Conservation (phyloP, 2,329 filamentous ascomycete genomes). For the Fusarium oxysporum region DNA sequence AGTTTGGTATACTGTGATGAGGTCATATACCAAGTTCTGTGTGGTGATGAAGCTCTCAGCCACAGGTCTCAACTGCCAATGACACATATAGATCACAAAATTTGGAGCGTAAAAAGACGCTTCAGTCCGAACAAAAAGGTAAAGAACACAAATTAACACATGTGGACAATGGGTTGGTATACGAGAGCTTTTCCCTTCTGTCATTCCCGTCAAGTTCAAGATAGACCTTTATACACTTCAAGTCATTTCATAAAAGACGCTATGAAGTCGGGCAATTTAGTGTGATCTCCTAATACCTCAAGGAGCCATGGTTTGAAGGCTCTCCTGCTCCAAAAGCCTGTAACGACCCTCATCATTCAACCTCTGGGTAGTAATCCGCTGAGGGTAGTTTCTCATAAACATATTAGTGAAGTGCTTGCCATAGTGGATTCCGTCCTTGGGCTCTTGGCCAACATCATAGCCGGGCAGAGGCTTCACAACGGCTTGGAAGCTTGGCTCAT, state of each 20-base stretch:
- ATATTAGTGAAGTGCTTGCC: slow-evolving; percentile 65
- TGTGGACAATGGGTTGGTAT: too few relatives aligned
- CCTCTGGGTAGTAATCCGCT: slow-evolving; percentile 57
- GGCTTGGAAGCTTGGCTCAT: slow-evolving; percentile 62
- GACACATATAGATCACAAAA: too few relatives aligned
- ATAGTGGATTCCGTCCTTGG: slow-evolving; percentile 58
- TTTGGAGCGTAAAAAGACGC: too few relatives aligned
- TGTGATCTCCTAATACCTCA: neutral
- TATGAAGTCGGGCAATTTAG: too few relatives aligned
- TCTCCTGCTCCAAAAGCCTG: neutral
- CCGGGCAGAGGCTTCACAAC: slow-evolving; percentile 57
- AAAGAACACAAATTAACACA: too few relatives aligned
- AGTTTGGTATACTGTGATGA: too few relatives aligned
- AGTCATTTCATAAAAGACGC: too few relatives aligned
- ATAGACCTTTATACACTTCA: neutral
- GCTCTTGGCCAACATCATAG: slow-evolving; percentile 49
- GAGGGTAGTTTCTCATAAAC: slow-evolving; percentile 62
- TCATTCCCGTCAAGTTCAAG: fast-evolving
- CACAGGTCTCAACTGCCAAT: too few relatives aligned
- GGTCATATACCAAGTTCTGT: too few relatives aligned
- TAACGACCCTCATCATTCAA: slow-evolving; percentile 8
- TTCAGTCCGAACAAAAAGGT: too few relatives aligned
- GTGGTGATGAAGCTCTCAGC: too few relatives aligned
- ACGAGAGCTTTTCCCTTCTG: neutral
- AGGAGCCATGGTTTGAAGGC: slow-evolving; percentile 2